phyloP scores from a whole-genome alignment of 2,329 filamentous ascomycete genomes.

The Colletotrichum gigasporum region DNA sequence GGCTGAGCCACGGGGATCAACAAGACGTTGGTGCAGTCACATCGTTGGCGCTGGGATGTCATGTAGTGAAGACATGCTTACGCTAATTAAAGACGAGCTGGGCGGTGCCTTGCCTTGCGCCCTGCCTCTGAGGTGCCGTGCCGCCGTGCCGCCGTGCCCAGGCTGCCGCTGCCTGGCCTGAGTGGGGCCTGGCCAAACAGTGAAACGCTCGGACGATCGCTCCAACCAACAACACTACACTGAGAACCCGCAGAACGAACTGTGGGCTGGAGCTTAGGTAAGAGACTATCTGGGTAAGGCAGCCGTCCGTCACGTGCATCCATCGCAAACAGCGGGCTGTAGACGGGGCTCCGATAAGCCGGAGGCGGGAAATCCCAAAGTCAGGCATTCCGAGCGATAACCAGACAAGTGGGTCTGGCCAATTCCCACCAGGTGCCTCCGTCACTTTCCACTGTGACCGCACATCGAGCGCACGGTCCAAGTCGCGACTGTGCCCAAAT shows the following conservation, averaged over 20 bases:
- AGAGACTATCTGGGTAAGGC: too few species aligned
- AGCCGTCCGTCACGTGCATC: too few species aligned
- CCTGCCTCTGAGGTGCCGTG: not conserved
- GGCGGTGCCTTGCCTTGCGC: slow-evolving; percentile 6
- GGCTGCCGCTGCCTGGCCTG: not conserved
- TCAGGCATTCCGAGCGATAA: slow-evolving; percentile 11
- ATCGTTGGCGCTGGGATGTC: slow-evolving; percentile 3
- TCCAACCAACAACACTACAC: too few species aligned
- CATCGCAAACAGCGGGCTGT: too few species aligned
- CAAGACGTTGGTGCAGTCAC: not conserved
- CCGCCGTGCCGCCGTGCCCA: too few species aligned
- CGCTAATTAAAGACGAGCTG: slow-evolving; percentile 7
- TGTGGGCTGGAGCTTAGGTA: too few species aligned
- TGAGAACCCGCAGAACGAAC: too few species aligned
- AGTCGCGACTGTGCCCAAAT: slow-evolving; percentile 34
- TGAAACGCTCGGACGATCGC: not conserved
- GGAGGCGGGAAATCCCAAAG: slow-evolving; percentile 5
- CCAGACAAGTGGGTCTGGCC: slow-evolving; percentile 22
- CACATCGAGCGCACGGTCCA: slow-evolving; percentile 29
- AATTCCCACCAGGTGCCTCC: slow-evolving; percentile 9
- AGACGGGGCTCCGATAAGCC: too few species aligned
- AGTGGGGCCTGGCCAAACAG: not conserved
- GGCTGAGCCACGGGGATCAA: not conserved
- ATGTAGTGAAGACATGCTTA: slow-evolving; percentile 10
- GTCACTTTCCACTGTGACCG: slow-evolving; percentile 9